Evolutionary conservation across 2,329 filamentous ascomycete genomes (phyloP), one percentile per base, ranked within the genome.

Genomic region (Cordyceps militaris): DNA sequence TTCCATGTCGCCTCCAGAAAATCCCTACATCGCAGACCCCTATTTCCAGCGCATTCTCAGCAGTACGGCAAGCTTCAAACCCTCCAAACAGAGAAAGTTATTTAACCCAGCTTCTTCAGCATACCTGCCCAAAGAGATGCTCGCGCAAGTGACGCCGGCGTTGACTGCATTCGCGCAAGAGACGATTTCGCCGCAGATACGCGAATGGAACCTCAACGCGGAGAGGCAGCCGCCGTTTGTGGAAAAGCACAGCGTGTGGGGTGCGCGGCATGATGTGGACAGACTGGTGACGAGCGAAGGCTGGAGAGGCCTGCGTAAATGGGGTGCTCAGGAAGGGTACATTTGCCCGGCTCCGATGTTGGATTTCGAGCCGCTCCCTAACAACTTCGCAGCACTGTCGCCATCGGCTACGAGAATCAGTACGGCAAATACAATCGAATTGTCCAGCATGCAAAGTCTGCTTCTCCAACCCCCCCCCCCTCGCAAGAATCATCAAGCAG

Each of bases 261-360:
- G 60, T 6, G 58, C 43, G 13, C 36, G 56, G 3, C 56, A 60
- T 43, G 51, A 56, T 13, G 56, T 56, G 8, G 59, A 60, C 40
- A 52, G 51, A n/a, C 56, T 60, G n/a, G 46, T 60, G 2, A 60
- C 59, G 1, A 60, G 59, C 46, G 56, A 60, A 14, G 59, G 59
- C 26, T 60, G 59, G 59, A 49, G 49, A 42, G n/a, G 30, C 11
- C 52, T 60, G 5, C 56, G 56, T 5, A 46, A 49, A 52, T 60
- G 59, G 59, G 59, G 59, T 5, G 50, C 44, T 8, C 24, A 44
- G 13, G 43, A 60, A 54, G 59, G 59, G 59, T 56, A 52, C 8
- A 8, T 24, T 34, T 40, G 6, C 7, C 38, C 9, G n/a, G 34
- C 30, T 32, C 32, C 32, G 14, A 34, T n/a, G 16, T 19, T 19